Evolutionary conservation across 805 yeast genomes (phyloP).

Genomic region (Ogataea paraovalis): DNA sequence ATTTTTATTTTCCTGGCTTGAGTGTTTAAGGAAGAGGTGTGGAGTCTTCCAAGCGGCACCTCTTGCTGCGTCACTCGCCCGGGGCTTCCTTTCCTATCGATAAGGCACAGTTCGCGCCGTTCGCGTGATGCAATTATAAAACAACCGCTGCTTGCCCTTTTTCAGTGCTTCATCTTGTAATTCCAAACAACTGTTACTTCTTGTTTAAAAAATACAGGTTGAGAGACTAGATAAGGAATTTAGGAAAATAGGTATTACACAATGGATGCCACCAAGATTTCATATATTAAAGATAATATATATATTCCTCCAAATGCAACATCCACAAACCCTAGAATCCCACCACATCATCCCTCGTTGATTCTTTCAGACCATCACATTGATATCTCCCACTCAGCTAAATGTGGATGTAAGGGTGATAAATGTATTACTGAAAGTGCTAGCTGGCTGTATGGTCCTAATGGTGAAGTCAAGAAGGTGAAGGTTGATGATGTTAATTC

Average conservation of each 20-base stretch:
- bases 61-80: neutral
- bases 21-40: too few species aligned
- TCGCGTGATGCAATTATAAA: neutral
- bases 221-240: too few species aligned
- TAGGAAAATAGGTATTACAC: too few species aligned
- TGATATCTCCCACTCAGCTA: slow-evolving; percentile 23
- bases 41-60: too few species aligned
- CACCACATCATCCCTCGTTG: slow-evolving; percentile 33
- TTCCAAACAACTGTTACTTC: neutral
- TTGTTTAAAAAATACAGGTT: too few species aligned
- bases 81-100: neutral
- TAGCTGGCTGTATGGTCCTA: slow-evolving; percentile 33
- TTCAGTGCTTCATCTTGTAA: neutral
- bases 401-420: slow-evolving; percentile 34
- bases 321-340: slow-evolving; percentile 24
- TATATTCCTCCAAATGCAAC: slow-evolving; percentile 29
- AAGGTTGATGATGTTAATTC: slow-evolving; percentile 20
- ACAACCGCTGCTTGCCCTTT: neutral
- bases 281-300: slow-evolving; percentile 28
- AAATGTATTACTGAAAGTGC: slow-evolving; percentile 32
- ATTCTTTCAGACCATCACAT: slow-evolving; percentile 30
- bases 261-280: slow-evolving; percentile 32
- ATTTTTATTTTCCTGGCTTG: too few species aligned
- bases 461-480: slow-evolving; percentile 30
- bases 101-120: neutral